Evolutionary conservation across 78 protist species (phyloP), one percentile per base, ranked within the genome.

Genomic region (Dictyostelium purpureum): DNA sequence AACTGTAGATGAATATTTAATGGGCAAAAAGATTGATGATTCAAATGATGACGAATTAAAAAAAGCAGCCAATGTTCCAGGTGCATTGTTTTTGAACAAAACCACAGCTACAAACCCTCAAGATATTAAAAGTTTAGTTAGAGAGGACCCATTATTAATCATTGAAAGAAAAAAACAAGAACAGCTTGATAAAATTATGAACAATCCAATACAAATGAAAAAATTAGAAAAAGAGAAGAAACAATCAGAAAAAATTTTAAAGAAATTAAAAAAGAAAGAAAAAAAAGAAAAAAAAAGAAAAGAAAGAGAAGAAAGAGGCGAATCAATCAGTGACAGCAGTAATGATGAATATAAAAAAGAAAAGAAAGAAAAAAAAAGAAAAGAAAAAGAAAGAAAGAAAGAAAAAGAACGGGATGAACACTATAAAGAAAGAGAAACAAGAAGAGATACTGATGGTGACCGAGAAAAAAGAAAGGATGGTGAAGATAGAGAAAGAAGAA

Each of bases 231-330:
- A 67, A 31, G 77, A 67, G 42, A 69, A 75, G 26, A 49, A 89
- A 52, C 75, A 66, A 63, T 28, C 59, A 5, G 89, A 90, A 9
- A 79, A 81, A 43, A 91, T 77, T 11, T 37, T 85, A 52, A 75
- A 91, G 21, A 91, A 92, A n/a, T 31, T 67, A 59, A 76, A 83
- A 18, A 92, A 92, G 76, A 81, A 92, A 57, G 91, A 91, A 28
- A 91, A 76, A 33, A 91, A 90, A 45, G 85, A 71, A 26, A 71
- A 45, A n/a, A 80, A 90, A 33, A 70, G 79, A 9, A 90, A 90
- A 35, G 51, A 45, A 10, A 71, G 71, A 18, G 71, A 90, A 73
- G 73, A 79, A 21, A 73, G 75, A 28, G 77, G 61, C 31, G 59
- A 90, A 89, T 52, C 76, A 69, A 31, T 26, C 24, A 67, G 52